Evolutionary conservation across 768 basidiomycete species (phyloP).

Genomic region (Tylopilus felleus): DNA sequence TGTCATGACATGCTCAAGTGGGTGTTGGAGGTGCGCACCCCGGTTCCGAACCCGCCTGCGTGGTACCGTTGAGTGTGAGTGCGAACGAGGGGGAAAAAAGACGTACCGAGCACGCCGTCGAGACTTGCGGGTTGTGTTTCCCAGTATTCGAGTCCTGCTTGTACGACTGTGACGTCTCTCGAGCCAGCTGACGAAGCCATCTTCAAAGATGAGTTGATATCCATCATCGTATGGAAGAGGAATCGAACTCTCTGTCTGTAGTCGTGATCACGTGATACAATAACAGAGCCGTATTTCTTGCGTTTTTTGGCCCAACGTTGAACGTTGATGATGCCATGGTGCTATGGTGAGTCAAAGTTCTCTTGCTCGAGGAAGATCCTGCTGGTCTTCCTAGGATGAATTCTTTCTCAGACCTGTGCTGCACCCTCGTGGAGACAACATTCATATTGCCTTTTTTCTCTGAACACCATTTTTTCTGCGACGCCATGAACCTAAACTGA

Average conservation of each 20-base stretch:
- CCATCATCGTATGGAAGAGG: too few relatives aligned
- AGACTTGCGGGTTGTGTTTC: slow-evolving; percentile 71
- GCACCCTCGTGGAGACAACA: slow-evolving; percentile 23
- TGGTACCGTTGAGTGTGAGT: neutral
- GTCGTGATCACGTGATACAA: slow-evolving; percentile 10
- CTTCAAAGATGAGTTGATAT: neutral
- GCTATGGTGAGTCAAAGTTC: slow-evolving; percentile 10
- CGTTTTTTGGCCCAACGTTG: too few relatives aligned
- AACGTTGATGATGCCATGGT: too few relatives aligned
- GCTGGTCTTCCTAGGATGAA: slow-evolving; percentile 22
- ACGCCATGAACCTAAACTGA: slow-evolving; percentile 3
- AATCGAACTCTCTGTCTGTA: too few relatives aligned
- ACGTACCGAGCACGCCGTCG: slow-evolving; percentile 80
- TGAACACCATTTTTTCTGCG: slow-evolving; percentile 5
- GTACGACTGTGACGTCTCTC: slow-evolving; percentile 49
- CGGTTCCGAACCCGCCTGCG: slow-evolving; percentile 54
- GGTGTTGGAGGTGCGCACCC: slow-evolving; percentile 31
- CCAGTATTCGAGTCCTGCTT: slow-evolving; percentile 88
- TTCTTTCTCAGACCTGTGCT: slow-evolving; percentile 28
- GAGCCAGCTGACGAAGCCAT: slow-evolving; percentile 18
- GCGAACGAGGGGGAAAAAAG: neutral
- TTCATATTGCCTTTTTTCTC: slow-evolving; percentile 22
- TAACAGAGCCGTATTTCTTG: neutral
- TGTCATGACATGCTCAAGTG: neutral
- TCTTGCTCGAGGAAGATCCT: neutral